A percentile compares a stretch with the other conserved stretches of the same genome.
Conservation (phyloP, 495 filamentous ascomycete genomes). For the Acidomyces sp. region DNA sequence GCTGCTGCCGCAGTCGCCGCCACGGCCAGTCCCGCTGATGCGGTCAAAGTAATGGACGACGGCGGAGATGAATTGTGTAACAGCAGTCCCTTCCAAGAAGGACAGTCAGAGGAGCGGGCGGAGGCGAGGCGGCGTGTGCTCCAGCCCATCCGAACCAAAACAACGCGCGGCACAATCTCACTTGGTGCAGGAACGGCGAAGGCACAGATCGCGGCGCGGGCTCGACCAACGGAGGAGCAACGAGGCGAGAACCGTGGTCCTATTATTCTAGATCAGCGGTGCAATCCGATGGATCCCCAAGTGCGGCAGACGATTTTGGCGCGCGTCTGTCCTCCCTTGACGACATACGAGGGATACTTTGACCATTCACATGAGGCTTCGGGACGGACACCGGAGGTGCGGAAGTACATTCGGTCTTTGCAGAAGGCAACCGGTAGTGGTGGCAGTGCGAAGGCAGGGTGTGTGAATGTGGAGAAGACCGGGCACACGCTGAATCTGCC, state of each 20-base stretch:
- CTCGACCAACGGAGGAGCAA: background rate
- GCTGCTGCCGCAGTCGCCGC: slow-evolving; percentile 1
- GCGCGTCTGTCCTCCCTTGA: slow-evolving; percentile 55
- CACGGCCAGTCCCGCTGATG: too few species aligned
- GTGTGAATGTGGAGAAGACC: slow-evolving; percentile 47
- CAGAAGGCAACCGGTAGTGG: slow-evolving; percentile 44
- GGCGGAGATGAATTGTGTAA: slow-evolving; percentile 43
- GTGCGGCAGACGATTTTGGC: slow-evolving; percentile 62
- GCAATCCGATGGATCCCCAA: slow-evolving; percentile 71
- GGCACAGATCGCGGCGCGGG: slow-evolving; percentile 12
- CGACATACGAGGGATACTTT: slow-evolving; percentile 62
- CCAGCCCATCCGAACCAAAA: slow-evolving; percentile 34
- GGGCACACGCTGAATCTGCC: slow-evolving; percentile 38
- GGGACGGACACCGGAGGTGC: slow-evolving; percentile 57
- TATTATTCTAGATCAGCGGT: slow-evolving; percentile 67
- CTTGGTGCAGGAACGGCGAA: slow-evolving; percentile 17
- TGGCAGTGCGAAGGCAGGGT: too few species aligned
- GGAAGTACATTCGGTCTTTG: slow-evolving; percentile 58
- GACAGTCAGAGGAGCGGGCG: slow-evolving; percentile 32
- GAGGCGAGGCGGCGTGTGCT: slow-evolving; percentile 30
- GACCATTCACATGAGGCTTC: slow-evolving; percentile 46
- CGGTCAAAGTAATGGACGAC: slow-evolving; percentile 30
- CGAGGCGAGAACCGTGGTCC: slow-evolving; percentile 36
- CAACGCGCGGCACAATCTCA: slow-evolving; percentile 19
- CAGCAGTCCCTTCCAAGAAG: slow-evolving; percentile 61